Conservation (phyloP, 306 rosid genomes). For the Spatholobus suberectus region DNA sequence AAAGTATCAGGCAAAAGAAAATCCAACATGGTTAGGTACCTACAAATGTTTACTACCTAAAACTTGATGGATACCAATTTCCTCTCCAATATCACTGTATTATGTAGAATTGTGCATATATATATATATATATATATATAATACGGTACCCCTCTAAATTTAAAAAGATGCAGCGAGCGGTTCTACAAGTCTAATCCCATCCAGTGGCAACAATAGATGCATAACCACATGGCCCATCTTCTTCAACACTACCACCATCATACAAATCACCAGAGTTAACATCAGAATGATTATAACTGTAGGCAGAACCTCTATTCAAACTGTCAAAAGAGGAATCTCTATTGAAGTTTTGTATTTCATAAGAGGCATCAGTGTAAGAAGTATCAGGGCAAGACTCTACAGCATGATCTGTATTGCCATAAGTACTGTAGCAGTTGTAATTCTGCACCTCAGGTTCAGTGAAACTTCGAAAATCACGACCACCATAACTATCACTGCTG, state of each 20-base stretch:
- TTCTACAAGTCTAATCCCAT: conserved; percentile 57
- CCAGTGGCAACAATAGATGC: conserved; percentile 57
- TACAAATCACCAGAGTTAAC: conserved; percentile 20
- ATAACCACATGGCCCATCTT: conserved; percentile 39
- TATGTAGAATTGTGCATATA: no score
- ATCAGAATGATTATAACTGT: conserved; percentile 22
- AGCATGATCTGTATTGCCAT: conserved; percentile 32
- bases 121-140: no score
- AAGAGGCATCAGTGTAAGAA: conserved; percentile 11
- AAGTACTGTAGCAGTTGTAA: conserved; percentile 25
- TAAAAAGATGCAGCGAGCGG: background rate
- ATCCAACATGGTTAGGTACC: background rate
- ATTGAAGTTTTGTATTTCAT: no score
- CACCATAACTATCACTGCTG: conserved; percentile 63
- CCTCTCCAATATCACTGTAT: background rate
- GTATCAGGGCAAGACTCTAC: background rate
- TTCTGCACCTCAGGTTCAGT: conserved; percentile 37
- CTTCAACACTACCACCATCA: conserved; percentile 27
- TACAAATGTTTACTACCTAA: background rate
- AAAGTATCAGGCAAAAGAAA: background rate
- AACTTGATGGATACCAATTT: background rate
- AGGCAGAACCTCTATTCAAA: background rate
- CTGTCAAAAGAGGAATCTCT: conserved; percentile 20
- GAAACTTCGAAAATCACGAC: conserved; percentile 63
- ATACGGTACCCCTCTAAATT: background rate